Base-by-base conservation (phyloP, 2,329 filamentous ascomycete species). In the Tolypocladium ovalisporum region DNA sequence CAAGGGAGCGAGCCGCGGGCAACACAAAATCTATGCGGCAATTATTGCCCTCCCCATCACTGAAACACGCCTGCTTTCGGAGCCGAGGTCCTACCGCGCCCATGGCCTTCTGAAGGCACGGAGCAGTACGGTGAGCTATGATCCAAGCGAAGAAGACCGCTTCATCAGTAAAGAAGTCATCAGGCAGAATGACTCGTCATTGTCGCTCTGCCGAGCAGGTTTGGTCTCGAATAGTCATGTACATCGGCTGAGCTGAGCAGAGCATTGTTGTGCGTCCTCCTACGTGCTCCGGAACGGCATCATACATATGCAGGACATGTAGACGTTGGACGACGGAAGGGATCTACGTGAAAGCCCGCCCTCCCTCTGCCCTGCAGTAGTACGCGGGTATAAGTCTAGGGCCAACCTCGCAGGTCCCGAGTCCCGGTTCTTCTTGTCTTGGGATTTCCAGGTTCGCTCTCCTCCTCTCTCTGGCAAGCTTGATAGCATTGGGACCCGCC, bases 281-380 rank as follows among this genome's bases (percentile, higher is more conserved):
- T 3, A 10, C 29, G 35, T 34, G 19, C 29, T 4, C 29, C 2
- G 19, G 29, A n/a, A 22, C 29, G 29, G 47, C 34, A 57, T 54
- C 52, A 49, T 57, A n/a, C 52, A 42, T 52, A 57, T 57, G 56
- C 52, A 57, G 42, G 40, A 49, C 53, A n/a, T 53, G 29, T 29
- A 22, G 52, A 40, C 35, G 35, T 52, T 57, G 52, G 42, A 42
- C 42, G 52, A 52, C 35, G 32, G 13, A 40, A 34, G 12, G 27
- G 34, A 37, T 37, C 37, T 29, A 44, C 24, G 19, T n/a, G 19
- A 34, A 35, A 34, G 4, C 7, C 47, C 47, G 22, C 47, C 19
- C 27, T 52, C 19, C 36, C 19, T 34, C 17, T 35, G 35, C 37
- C 52, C 56, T 54, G 56, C 52, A 52, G 56, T 52, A 36, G n/a